A percentile compares a stretch with the other conserved stretches of the same genome.
Conservation (phyloP, 1,284 basidiomycete genomes). For the Trichosporon sp. region DNA sequence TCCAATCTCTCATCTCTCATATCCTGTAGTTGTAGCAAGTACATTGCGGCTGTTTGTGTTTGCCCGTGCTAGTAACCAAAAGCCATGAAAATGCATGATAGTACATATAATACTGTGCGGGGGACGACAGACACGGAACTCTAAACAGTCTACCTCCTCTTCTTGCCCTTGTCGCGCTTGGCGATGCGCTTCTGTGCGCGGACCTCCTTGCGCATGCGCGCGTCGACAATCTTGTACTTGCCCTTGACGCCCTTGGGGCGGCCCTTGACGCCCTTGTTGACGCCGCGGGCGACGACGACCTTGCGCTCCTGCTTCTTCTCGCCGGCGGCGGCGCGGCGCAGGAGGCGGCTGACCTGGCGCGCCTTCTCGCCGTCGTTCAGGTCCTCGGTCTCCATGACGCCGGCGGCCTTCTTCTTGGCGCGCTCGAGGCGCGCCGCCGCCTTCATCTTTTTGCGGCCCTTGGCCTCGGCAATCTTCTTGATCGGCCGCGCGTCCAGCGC, state of each 20-base stretch:
- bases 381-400: constrained; percentile 82
- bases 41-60: neutral
- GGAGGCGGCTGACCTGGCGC: constrained; percentile 83
- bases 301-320: constrained; percentile 62
- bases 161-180: constrained; percentile 36
- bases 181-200: constrained; percentile 43
- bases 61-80: neutral
- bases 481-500: constrained; percentile 95
- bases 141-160: constrained; percentile 10
- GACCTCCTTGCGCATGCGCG: constrained; percentile 48
- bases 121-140: neutral
- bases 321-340: constrained; percentile 68
- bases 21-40: constrained; percentile 9
- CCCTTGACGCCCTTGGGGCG: constrained; percentile 95
- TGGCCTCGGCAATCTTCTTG: constrained; percentile 98
- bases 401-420: constrained; percentile 94
- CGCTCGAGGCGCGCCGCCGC: constrained; percentile 81
- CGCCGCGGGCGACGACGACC: constrained; percentile 87
- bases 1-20: neutral
- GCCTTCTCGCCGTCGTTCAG: constrained; percentile 94
- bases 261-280: constrained; percentile 84
- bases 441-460: constrained; percentile 93
- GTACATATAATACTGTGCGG: constrained; percentile 11
- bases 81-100: constrained; percentile 15
- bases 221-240: constrained; percentile 84